Conservation (phyloP, 805 yeast species). For the Komagataella kurtzmanii region DNA sequence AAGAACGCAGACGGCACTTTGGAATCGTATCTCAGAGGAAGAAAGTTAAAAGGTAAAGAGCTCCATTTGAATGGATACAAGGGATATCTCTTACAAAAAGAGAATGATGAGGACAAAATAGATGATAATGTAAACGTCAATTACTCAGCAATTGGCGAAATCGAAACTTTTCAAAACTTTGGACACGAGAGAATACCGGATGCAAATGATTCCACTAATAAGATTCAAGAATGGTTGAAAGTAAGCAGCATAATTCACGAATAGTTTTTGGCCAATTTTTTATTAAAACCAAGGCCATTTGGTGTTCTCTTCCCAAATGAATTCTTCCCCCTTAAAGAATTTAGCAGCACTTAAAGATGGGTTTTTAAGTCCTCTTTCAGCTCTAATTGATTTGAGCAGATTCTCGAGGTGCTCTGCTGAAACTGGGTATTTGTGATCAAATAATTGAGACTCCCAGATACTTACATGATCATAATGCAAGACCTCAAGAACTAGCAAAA, state of each 20-base stretch:
- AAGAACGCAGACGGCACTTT: slow-evolving; percentile 1
- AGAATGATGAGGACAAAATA: slow-evolving; percentile 2
- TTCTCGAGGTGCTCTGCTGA: neutral
- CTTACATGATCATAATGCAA: neutral
- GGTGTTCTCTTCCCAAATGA: neutral
- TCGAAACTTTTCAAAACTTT: slow-evolving; percentile 7
- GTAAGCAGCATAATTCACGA: slow-evolving; percentile 9
- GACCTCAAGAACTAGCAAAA: neutral
- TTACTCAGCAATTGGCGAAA: slow-evolving; percentile 5
- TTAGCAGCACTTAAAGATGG: neutral
- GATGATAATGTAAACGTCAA: slow-evolving; percentile 3
- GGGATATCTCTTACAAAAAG: slow-evolving; percentile 4
- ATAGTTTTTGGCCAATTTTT: neutral
- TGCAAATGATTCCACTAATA: slow-evolving; percentile 8
- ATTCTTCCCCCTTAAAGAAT: neutral
- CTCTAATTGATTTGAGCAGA: neutral
- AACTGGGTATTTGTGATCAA: neutral
- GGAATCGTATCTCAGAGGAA: slow-evolving; percentile 9
- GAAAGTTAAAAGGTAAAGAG: slow-evolving; percentile 7
- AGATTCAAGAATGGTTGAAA: slow-evolving; percentile 9
- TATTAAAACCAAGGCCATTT: neutral
- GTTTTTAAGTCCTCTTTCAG: neutral
- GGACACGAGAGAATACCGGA: slow-evolving; percentile 11
- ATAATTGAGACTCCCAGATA: neutral
- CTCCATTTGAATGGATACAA: slow-evolving; percentile 2